Evolutionary conservation across 1,284 basidiomycete genomes (phyloP), one percentile per base, ranked within the genome.

Genomic region (Cryptococcus neoformans): DNA sequence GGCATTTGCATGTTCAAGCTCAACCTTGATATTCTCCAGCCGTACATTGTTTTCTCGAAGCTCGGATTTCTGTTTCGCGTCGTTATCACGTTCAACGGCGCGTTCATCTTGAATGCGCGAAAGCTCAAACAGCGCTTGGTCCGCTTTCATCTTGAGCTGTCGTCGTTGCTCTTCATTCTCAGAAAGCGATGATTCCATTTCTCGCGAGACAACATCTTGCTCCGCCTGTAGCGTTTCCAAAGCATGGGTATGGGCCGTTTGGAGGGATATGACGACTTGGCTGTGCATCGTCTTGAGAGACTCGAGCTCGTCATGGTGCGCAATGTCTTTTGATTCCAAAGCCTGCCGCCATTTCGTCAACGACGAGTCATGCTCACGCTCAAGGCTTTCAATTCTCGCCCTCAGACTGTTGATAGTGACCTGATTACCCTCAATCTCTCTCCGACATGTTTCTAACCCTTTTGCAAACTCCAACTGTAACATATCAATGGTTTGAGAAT

Each of bases 101-200:
- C 66, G 65, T 53, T 74, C 69, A 57, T 76, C 74, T 36, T 69
- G 63, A 38, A 74, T 58, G 34, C 66, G 60, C 3, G 70, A 73
- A 4, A 75, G 59, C 59, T 76, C 74, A 50, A 76, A 76, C 21
- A 66, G 56, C 17, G 66, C 65, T 62, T 74, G 71, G 61, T 76
- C 72, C 9, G 70, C 69, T 53, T 68, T 68, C 63, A 76, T 72
- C 65, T 74, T 74, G 57, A 74, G 62, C 54, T 74, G 70, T 16
- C 70, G 67, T 45, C 72, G 68, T 55, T 72, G 65, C 44, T 76
- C 72, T 57, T 76, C 74, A 51, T 56, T 60, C 7, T 59, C 44
- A 5, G 65, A 62, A 6, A 76, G 58, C 7, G 63, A 61, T 42
- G 57, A 60, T 53, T 75, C 71, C 73, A 73, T 69, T 62, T 75